Evolutionary conservation across 805 yeast species (phyloP).

Genomic region (Candida dendrica): DNA sequence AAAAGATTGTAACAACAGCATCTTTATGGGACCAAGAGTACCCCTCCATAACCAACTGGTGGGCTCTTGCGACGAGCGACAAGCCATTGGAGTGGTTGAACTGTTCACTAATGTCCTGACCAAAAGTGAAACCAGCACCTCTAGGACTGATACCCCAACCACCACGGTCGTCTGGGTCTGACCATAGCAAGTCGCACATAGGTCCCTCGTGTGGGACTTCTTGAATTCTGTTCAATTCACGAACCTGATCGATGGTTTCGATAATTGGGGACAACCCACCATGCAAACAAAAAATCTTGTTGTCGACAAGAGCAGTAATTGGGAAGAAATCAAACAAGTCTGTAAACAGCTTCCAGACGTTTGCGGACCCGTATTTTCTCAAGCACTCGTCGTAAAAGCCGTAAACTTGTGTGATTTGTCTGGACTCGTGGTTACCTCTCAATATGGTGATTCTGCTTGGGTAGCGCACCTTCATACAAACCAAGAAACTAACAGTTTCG

Average conservation of each 20-base stretch:
- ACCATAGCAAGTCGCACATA: slow-evolving; percentile 95
- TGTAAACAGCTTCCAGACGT: slow-evolving; percentile 89
- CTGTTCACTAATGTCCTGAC: slow-evolving; percentile 89
- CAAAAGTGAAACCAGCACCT: slow-evolving; percentile 98
- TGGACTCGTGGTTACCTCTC: slow-evolving; percentile 91
- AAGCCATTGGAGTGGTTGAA: slow-evolving; percentile 88
- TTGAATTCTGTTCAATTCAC: slow-evolving; percentile 85
- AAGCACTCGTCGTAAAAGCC: slow-evolving; percentile 95
- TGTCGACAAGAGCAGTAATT: slow-evolving; percentile 86
- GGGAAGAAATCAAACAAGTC: slow-evolving; percentile 92
- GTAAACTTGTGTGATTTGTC: slow-evolving; percentile 94
- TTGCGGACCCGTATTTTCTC: slow-evolving; percentile 86
- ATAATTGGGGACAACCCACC: slow-evolving; percentile 95
- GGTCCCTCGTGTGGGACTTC: slow-evolving; percentile 98
- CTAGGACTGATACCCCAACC: slow-evolving; percentile 98
- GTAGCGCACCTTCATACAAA: slow-evolving; percentile 87
- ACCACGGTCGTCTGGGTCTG: slow-evolving; percentile 95
- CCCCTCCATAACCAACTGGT: slow-evolving; percentile 97
- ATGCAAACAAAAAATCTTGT: slow-evolving; percentile 84
- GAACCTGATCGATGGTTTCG: slow-evolving; percentile 86
- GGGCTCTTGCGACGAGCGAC: slow-evolving; percentile 86
- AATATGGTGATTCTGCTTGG: slow-evolving; percentile 87
- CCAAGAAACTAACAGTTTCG: slow-evolving; percentile 82
- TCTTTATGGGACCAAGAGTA: slow-evolving; percentile 93
- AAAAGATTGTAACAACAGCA: slow-evolving; percentile 86